Evolutionary conservation across 495 filamentous ascomycete genomes (phyloP).

Genomic region (Penicillium salamii): DNA sequence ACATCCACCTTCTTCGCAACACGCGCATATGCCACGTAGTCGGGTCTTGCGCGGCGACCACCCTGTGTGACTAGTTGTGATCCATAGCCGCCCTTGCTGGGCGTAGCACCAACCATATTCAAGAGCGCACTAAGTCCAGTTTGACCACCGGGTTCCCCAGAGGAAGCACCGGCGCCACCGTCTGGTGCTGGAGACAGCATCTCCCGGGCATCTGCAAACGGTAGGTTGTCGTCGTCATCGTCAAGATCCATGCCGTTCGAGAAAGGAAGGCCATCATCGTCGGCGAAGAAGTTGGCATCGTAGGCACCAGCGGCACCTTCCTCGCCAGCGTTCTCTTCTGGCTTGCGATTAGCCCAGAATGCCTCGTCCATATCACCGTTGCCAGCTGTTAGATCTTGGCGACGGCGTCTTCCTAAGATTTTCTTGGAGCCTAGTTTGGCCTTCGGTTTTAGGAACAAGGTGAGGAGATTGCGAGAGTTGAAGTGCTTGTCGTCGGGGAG

Average conservation of each 20-base stretch:
- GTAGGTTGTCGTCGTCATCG: conserved; percentile 77
- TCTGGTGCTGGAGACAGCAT: conserved; percentile 75
- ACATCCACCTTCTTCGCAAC: conserved; percentile 99
- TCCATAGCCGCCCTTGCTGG: conserved; percentile 69
- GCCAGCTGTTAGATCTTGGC: conserved; percentile 53
- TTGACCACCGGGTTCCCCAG: conserved; percentile 33
- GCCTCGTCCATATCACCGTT: conserved; percentile 81
- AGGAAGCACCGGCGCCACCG: conserved; percentile 32
- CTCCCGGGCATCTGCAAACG: conserved; percentile 89
- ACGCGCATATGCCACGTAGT: conserved; percentile 94
- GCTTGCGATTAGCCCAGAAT: conserved; percentile 82
- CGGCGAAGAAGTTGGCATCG: conserved; percentile 96
- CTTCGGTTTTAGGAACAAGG: conserved; percentile 92
- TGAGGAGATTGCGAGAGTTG: conserved; percentile 84
- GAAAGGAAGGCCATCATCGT: conserved; percentile 86
- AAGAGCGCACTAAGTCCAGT: conserved; percentile 40
- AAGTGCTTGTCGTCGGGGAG: conserved; percentile 99
- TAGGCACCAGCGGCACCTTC: conserved; percentile 65
- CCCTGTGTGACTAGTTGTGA: conserved; percentile 88
- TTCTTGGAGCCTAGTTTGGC: conserved; percentile 66
- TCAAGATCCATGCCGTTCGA: conserved; percentile 59
- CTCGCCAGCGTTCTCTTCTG: conserved; percentile 55
- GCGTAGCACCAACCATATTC: conserved; percentile 46
- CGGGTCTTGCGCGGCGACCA: conserved; percentile 73
- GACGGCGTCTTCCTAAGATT: conserved; percentile 32